Evolutionary conservation across 164 flowering plant genomes (phyloP), one percentile per base, ranked within the genome.

Genomic region (Vitis labrusca): DNA sequence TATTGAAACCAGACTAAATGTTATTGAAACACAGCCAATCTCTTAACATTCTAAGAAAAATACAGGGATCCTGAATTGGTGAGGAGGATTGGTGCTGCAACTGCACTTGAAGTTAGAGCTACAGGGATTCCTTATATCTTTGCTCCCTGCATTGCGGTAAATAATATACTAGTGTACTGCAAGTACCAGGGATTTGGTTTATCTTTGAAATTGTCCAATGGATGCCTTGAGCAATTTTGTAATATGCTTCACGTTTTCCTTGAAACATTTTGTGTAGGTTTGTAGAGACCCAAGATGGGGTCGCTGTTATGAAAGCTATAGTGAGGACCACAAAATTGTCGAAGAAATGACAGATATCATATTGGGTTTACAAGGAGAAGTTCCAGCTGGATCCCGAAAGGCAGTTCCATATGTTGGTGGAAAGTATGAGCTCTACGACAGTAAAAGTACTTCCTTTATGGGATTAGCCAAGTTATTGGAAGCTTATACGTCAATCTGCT

Each of bases 211-310:
- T 6, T 51, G n/a, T 66, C 9, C 48, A 9, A 48, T 23, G 10
- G 8, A 55, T 55, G 8, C n/a, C 8, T 29, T 58, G 12, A 47
- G 23, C 15, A 11, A 50, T 14, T 27, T 57, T 30, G 5, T 14
- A 8, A 54, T 50, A 48, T 15, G 9, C 14, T 56, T 44, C 9
- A 10, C 27, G 10, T 68, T 15, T 49, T 63, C 11, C 48, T 53
- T 44, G 67, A 16, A 57, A 49, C 47, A 37, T 71, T 65, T 59
- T 55, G 15, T 61, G 27, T 63, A 88, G 92, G 90, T 88, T 14
- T 88, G 92, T 73, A 78, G 90, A 75, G 93, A 89, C 76, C 93
- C 91, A 32, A 77, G 93, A 71, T 89, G 93, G 93, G 93, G 93
- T 62, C 79, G 93, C 19, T 89, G 93, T 72, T 89, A 84, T 56